Evolutionary conservation across 768 basidiomycete genomes (phyloP).

Genomic region (Boletales sp.): DNA sequence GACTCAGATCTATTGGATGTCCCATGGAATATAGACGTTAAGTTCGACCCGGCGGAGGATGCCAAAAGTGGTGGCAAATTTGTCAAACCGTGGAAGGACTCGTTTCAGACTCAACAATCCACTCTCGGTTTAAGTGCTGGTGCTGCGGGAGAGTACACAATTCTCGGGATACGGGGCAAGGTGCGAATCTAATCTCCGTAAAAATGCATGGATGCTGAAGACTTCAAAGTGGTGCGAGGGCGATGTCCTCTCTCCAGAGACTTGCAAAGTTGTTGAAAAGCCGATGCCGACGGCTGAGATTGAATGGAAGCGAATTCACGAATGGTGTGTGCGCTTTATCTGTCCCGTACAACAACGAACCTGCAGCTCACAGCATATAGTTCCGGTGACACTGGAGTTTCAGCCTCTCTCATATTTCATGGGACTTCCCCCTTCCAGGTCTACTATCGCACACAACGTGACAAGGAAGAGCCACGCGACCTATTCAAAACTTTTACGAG

Average conservation of each 20-base stretch:
- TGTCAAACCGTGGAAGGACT: constrained; percentile 61
- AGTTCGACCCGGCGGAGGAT: constrained; percentile 53
- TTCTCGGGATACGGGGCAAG: constrained; percentile 69
- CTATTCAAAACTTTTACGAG: constrained; percentile 55
- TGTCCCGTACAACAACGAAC: constrained; percentile 3
- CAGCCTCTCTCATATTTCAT: constrained; percentile 78
- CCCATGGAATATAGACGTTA: constrained; percentile 63
- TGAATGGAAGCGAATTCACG: constrained; percentile 84
- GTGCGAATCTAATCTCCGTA: constrained; percentile 26
- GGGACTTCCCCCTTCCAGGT: constrained; percentile 89
- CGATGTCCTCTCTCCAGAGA: constrained; percentile 79
- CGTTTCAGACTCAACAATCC: constrained; percentile 46
- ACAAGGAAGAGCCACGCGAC: constrained; percentile 62
- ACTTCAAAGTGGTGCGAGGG: constrained; percentile 66
- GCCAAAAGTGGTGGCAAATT: constrained; percentile 37
- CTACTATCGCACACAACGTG: constrained; percentile 69
- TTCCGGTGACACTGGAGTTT: constrained; percentile 89
- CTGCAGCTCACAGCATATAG: constrained; percentile 34
- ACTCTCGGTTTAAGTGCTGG: constrained; percentile 48
- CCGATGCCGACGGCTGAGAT: constrained; percentile 82
- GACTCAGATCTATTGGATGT: constrained; percentile 60
- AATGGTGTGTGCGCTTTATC: constrained; percentile 55
- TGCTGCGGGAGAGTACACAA: constrained; percentile 74
- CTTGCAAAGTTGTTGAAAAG: constrained; percentile 70
- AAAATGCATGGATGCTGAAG: constrained; percentile 1